Evolutionary conservation across 106 monocot species (phyloP).

Genomic region (Dioscorea alata): DNA sequence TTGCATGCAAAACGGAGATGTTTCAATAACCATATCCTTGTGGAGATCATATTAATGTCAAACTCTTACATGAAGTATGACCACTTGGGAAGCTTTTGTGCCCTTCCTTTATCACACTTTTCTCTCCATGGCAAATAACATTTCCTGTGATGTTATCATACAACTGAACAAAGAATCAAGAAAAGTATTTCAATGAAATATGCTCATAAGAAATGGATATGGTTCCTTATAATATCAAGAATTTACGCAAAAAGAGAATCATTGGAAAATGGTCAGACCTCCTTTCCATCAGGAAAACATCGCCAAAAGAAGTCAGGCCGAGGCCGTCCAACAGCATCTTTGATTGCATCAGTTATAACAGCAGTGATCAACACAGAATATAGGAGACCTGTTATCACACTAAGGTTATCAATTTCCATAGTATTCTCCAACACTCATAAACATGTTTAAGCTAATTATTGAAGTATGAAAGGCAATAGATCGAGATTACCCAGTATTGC

Average conservation of each 20-base stretch:
- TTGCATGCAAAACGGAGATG: too few relatives aligned
- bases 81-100: conserved; percentile 69
- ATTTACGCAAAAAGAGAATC: not conserved
- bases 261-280: conserved; percentile 15
- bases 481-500: conserved; percentile 34
- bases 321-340: conserved; percentile 54
- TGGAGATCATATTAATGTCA: not conserved
- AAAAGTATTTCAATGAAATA: not conserved
- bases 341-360: conserved; percentile 40
- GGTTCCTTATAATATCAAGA: not conserved
- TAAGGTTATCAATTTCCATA: not conserved
- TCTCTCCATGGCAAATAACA: conserved; percentile 49
- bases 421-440: not conserved
- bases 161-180: conserved; percentile 20
- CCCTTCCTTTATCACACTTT: conserved; percentile 36
- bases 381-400: conserved; percentile 28
- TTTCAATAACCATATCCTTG: too few relatives aligned
- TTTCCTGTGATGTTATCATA: conserved; percentile 45
- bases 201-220: not conserved
- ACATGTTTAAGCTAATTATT: not conserved
- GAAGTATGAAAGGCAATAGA: not conserved
- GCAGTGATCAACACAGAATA: conserved; percentile 46
- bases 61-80: conserved; percentile 60
- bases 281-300: conserved; percentile 62
- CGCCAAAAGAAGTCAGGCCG: conserved; percentile 71